Evolutionary conservation across 78 protist genomes (phyloP).

Genomic region (Dictyostelium intermedium): DNA sequence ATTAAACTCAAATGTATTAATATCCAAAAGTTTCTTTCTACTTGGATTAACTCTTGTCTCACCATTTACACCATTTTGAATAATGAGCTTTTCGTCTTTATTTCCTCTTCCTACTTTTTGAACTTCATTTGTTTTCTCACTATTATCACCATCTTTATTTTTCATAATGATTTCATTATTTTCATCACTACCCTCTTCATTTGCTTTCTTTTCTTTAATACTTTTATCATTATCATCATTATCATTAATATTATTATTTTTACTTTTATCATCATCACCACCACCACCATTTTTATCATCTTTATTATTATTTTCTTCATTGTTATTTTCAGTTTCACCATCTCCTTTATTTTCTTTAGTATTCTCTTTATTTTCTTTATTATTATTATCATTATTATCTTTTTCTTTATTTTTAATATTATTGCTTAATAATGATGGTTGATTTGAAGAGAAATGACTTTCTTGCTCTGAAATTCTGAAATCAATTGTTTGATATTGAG

Average conservation of each 20-base stretch:
- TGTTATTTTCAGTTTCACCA: neutral
- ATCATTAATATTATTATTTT: neutral
- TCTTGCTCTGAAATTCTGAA: constrained; percentile 13
- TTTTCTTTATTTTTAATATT: neutral
- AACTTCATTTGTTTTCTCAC: neutral
- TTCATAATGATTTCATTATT: neutral
- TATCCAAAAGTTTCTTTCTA: neutral
- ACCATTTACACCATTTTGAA: neutral
- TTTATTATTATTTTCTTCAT: too few species aligned
- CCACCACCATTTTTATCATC: neutral
- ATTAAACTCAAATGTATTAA: constrained; percentile 15
- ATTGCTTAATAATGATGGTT: neutral
- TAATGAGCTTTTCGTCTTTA: neutral
- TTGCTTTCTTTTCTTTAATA: neutral
- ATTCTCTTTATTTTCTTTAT: neutral
- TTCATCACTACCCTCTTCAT: neutral
- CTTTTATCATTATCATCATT: neutral
- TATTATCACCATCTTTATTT: neutral
- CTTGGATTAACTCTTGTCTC: neutral
- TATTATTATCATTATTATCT: neutral
- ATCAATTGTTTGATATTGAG: constrained; percentile 6
- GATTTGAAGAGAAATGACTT: neutral
- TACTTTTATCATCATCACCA: neutral
- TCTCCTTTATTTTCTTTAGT: neutral
- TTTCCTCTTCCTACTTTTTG: neutral